Evolutionary conservation across 2,329 filamentous ascomycete species (phyloP), one percentile per base, ranked within the genome.

Genomic region (Byssothecium circinans): DNA sequence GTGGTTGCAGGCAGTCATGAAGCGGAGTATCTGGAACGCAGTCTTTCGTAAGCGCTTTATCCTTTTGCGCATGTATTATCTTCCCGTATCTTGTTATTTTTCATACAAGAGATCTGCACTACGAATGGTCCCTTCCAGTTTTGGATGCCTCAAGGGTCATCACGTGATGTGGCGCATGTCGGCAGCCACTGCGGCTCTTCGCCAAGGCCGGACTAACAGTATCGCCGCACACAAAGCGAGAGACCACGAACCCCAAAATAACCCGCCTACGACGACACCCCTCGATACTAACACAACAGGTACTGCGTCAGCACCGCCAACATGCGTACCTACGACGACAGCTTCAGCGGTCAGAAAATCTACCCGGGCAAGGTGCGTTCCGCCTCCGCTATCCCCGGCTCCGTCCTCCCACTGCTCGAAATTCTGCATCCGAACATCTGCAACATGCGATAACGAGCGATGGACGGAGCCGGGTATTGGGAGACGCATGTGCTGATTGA

Each of bases 241-340:
- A 27, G 35, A 56, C 57, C 51, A 52, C 52, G 45, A 58, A 57
- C 52, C 45, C 55, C 65, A 62, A 64, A 64, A 62, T 62, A 58
- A 56, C 54, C 51, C 52, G 51, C 41, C 54, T 57, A 65, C 64
- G 62, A 65, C 64, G 62, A 69, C 61, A 64, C 68, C 61, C 56
- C 54, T 62, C 57, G 51, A 58, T 50, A 68, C 66, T 68, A 67
- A 69, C 66, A 59, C 61, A 50, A 57, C 62, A 68, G 68, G 69
- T 71, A 67, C 58, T 55, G 65, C 68, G 62, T 58, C 65, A 71
- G 58, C 70, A 71, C 75, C 75, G 75, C 75, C 80, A 84, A 80
- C 73, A 86, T 86, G 83, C 81, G 83, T 81, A 86, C 83, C 77
- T 88, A 87, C 85, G 85, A 88, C 79, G 85, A 88, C 74, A 81